Evolutionary conservation across 1,284 basidiomycete species (phyloP), one percentile per base, ranked within the genome.

Genomic region (Porodaedalea pini): DNA sequence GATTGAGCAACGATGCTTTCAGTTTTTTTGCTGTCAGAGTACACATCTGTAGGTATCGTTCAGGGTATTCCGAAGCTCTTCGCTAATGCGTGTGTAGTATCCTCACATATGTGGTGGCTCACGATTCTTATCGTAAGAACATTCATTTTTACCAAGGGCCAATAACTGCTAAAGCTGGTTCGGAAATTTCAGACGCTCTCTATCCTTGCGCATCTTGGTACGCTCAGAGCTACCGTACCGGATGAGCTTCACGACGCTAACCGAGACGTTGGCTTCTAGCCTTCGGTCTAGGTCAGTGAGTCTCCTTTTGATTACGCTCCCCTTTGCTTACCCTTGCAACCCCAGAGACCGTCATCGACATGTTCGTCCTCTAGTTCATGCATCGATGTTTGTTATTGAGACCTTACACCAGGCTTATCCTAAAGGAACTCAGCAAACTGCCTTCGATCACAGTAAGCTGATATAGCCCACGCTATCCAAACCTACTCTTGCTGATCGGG

Each of bases 131-230:
- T 59, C n/a, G 58, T 59, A 21, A 51, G 58, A 31, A 7, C 7
- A 11, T 37, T 48, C n/a, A 2, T 15, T 19, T 3, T 2, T 37
- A 25, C 6, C 21, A 19, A 31, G 39, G 6, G 27, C 15, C 10
- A 23, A 8, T 15, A 8, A 40, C 6, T 51, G 11, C 32, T 36
- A 13, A 47, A 25, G 17, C 17, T 50, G n/a, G 15, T 5, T n/a
- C 10, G n/a, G n/a, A n/a, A n/a, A n/a, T n/a, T 44, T 37, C 32
- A 59, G 58, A 41, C 29, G 25, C 4, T 59, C 7, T 13, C 51
- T 17, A 51, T 59, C 21, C 39, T 44, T n/a, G 58, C 58, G 34
- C 58, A 59, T 50, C 19, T 59, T 25, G 58, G 58, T 59, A 34
- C 4, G 47, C 44, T 13, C n/a, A n/a, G 8, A n/a, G 11, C 39